Conservation (phyloP, 2,329 filamentous ascomycete species). For the Colletotrichum chrysophilum region DNA sequence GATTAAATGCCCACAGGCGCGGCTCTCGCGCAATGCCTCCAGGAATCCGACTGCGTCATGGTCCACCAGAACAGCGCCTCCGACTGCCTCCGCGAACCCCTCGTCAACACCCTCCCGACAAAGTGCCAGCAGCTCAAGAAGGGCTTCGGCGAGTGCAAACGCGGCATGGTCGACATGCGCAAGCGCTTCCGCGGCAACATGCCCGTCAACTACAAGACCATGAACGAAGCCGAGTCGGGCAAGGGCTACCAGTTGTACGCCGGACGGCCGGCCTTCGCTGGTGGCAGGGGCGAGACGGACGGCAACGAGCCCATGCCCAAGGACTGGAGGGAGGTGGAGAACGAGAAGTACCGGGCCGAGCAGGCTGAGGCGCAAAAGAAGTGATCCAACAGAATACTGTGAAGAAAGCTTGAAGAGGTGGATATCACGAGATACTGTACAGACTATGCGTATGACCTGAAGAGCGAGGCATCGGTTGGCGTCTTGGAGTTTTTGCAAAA, state of each 20-base stretch:
- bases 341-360: conserved; percentile 60
- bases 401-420: neutral
- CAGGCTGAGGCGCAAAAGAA: conserved; percentile 30
- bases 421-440: conserved; percentile 1
- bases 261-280: conserved; percentile 73
- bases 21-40: conserved; percentile 91
- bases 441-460: conserved; percentile 18
- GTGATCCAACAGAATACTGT: neutral
- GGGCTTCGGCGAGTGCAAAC: conserved; percentile 93
- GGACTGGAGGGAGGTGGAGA: conserved; percentile 71
- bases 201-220: conserved; percentile 71
- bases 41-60: conserved; percentile 96
- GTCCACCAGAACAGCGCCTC: conserved; percentile 83
- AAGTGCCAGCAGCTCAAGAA: conserved; percentile 93
- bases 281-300: conserved; percentile 67
- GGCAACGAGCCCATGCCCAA: conserved; percentile 67
- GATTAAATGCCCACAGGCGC: conserved; percentile 63
- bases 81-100: conserved; percentile 86
- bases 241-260: conserved; percentile 78
- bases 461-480: conserved; percentile 18
- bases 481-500: conserved; percentile 14
- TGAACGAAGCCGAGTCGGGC: conserved; percentile 65
- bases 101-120: conserved; percentile 80
- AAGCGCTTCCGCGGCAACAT: conserved; percentile 96
- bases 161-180: conserved; percentile 97